Evolutionary conservation across 2,329 filamentous ascomycete genomes (phyloP).

Genomic region (Aureobasidium lini): DNA sequence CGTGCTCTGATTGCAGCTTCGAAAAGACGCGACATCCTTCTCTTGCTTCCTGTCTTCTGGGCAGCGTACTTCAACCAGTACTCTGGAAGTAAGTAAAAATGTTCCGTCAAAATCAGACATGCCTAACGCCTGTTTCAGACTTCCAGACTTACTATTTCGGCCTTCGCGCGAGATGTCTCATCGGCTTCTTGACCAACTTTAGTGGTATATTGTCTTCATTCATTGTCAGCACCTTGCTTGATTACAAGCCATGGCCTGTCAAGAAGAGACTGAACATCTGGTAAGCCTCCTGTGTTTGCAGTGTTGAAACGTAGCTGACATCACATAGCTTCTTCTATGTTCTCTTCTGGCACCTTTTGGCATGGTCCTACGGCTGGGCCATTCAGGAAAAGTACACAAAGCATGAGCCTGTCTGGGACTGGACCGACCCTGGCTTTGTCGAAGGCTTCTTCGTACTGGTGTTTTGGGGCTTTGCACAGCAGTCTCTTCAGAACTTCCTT

Average conservation of each 20-base stretch:
- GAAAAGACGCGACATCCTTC: slow-evolving; percentile 28
- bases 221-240: slow-evolving; percentile 39
- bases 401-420: slow-evolving; percentile 38
- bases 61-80: slow-evolving; percentile 41
- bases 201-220: slow-evolving; percentile 38
- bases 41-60: slow-evolving; percentile 39
- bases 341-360: slow-evolving; percentile 35
- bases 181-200: slow-evolving; percentile 40
- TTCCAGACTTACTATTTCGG: slow-evolving; percentile 45
- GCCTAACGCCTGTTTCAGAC: slow-evolving; percentile 23
- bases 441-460: slow-evolving; percentile 44
- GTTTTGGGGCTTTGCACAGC: slow-evolving; percentile 45
- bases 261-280: slow-evolving; percentile 32
- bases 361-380: slow-evolving; percentile 42
- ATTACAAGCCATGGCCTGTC: slow-evolving; percentile 37
- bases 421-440: slow-evolving; percentile 36
- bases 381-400: slow-evolving; percentile 41
- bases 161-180: slow-evolving; percentile 40
- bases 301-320: neutral
- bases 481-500: slow-evolving; percentile 49
- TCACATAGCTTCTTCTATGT: slow-evolving; percentile 33
- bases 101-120: neutral
- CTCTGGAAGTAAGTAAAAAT: slow-evolving; percentile 21
- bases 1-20: slow-evolving; percentile 29
- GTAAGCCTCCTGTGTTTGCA: neutral